Percentiles rank a stretch among this genome's conserved stretches.
These are phyloP conservation scores for Begonia loranthoides DNA, from an alignment of 306 rosid genomes.

Conservation along the genomic window DNA sequence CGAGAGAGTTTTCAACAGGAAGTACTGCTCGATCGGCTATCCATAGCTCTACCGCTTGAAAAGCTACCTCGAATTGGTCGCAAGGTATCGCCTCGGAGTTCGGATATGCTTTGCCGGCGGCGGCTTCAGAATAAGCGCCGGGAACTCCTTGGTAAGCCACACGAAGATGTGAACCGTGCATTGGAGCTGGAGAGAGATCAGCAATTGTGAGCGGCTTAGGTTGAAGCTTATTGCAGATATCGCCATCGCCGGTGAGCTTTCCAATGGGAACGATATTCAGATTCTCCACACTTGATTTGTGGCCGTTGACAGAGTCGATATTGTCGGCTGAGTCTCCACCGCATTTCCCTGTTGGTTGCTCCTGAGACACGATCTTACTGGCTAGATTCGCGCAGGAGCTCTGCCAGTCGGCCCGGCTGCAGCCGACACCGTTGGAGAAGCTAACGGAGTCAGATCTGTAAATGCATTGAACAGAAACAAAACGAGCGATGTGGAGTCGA, in stretches of 20 bases:
- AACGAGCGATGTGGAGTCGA: conserved; percentile 20
- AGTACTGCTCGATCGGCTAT: conserved; percentile 10
- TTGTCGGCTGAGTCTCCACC: conserved; percentile 17
- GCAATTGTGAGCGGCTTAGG: conserved; percentile 54
- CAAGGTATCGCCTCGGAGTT: conserved; percentile 8
- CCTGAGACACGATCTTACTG: conserved; percentile 53
- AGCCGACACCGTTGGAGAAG: conserved; percentile 28
- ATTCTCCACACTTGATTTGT: conserved; percentile 22
- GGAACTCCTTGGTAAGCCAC: conserved; percentile 95
- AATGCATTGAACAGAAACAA: conserved; percentile 26
- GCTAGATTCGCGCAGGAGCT: conserved; percentile 80
- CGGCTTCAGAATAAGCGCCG: conserved; percentile 76
- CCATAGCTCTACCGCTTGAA: conserved; percentile 47
- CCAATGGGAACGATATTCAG: too few species aligned
- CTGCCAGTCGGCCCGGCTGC: conserved; percentile 71
- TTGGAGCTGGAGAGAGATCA: conserved; percentile 75
- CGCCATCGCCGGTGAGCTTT: too few species aligned
- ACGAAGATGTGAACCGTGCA: conserved; percentile 66
- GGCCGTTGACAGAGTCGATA: conserved; percentile 56
- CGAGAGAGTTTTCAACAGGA: conserved; percentile 12
- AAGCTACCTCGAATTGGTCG: conserved; percentile 27
- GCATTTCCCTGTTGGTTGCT: conserved; percentile 16
- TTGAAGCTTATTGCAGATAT: not conserved
- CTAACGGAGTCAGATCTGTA: conserved; percentile 30
- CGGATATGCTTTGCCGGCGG: conserved; percentile 10